Percentiles rank a stretch among this genome's conserved stretches.
phyloP scores from a whole-genome alignment of 169 alveolate species.

The Cryptosporidium sp. region DNA sequence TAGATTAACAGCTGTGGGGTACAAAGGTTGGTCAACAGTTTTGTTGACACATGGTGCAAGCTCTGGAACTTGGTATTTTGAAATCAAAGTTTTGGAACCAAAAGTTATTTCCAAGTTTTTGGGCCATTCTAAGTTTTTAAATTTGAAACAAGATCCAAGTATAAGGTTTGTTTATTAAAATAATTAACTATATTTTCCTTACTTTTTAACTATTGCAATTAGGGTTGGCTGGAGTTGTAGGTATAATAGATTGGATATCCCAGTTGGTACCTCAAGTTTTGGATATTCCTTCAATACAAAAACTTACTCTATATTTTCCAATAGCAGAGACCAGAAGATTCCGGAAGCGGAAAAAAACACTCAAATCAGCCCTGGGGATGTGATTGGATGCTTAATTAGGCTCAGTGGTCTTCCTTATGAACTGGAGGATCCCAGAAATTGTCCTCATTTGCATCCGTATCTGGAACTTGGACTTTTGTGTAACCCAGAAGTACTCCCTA shows the following conservation, averaged over 20 bases:
- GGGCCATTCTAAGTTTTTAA: slow-evolving; percentile 35
- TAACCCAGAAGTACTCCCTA: slow-evolving; percentile 54
- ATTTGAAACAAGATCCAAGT: slow-evolving; percentile 21
- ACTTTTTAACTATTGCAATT: neutral
- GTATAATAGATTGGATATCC: slow-evolving; percentile 37
- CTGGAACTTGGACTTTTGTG: slow-evolving; percentile 73
- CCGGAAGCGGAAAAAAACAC: neutral
- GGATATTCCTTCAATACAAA: slow-evolving; percentile 43
- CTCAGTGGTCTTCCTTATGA: slow-evolving; percentile 75
- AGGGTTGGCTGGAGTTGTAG: slow-evolving; percentile 75
- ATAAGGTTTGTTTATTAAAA: slow-evolving; percentile 36
- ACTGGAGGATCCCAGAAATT: slow-evolving; percentile 83
- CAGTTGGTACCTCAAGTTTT: slow-evolving; percentile 41
- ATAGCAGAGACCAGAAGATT: neutral
- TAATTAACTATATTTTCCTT: too few relatives aligned
- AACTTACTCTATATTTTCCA: neutral
- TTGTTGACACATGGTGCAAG: slow-evolving; percentile 51
- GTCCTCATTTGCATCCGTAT: slow-evolving; percentile 82
- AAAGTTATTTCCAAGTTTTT: neutral
- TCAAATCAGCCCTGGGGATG: slow-evolving; percentile 75
- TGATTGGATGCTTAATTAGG: slow-evolving; percentile 79
- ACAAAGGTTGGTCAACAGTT: slow-evolving; percentile 70
- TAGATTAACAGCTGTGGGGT: slow-evolving; percentile 47
- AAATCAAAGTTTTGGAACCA: slow-evolving; percentile 39
- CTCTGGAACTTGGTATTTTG: slow-evolving; percentile 66